Evolutionary conservation across 768 basidiomycete species (phyloP).

Genomic region (Collybiopsis luxurians): DNA sequence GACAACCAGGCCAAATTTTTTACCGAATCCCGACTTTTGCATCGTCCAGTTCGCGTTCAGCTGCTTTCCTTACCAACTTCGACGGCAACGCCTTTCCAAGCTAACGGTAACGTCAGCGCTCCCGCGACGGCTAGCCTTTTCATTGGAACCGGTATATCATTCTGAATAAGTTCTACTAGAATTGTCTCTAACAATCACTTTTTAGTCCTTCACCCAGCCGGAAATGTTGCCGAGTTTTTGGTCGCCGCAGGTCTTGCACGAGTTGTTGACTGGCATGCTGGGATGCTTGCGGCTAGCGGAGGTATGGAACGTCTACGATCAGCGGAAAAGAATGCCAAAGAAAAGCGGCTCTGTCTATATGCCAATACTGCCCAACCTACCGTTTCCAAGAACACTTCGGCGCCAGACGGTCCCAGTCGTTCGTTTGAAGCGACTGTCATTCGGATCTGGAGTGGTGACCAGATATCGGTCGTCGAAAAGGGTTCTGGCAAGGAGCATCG

Average conservation of each 20-base stretch:
- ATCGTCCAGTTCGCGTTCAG: conserved; percentile 71
- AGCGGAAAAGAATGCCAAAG: conserved; percentile 80
- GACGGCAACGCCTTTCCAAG: conserved; percentile 78
- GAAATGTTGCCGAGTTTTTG: conserved; percentile 91
- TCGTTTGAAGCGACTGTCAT: conserved; percentile 80
- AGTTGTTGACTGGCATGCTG: conserved; percentile 97
- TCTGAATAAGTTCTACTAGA: conserved; percentile 6
- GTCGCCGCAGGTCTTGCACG: conserved; percentile 84
- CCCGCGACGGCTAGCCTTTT: conserved; percentile 78
- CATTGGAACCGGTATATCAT: conserved; percentile 73
- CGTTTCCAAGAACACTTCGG: conserved; percentile 43
- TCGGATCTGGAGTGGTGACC: conserved; percentile 92
- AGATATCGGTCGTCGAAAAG: conserved; percentile 77
- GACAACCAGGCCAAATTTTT: conserved; percentile 81
- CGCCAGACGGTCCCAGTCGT: conserved; percentile 41
- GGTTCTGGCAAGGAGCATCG: conserved; percentile 74
- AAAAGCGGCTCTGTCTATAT: conserved; percentile 69
- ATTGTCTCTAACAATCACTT: not conserved
- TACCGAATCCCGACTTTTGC: conserved; percentile 84
- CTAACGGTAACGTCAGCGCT: conserved; percentile 44
- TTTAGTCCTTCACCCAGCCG: conserved; percentile 86
- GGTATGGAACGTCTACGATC: conserved; percentile 86
- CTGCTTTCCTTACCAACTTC: conserved; percentile 80
- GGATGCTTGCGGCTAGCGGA: conserved; percentile 81
- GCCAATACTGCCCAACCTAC: conserved; percentile 47